These are phyloP conservation scores for Penicillium sp. DNA, from an alignment of 2,329 filamentous ascomycete species.

Conservation along the genomic window DNA sequence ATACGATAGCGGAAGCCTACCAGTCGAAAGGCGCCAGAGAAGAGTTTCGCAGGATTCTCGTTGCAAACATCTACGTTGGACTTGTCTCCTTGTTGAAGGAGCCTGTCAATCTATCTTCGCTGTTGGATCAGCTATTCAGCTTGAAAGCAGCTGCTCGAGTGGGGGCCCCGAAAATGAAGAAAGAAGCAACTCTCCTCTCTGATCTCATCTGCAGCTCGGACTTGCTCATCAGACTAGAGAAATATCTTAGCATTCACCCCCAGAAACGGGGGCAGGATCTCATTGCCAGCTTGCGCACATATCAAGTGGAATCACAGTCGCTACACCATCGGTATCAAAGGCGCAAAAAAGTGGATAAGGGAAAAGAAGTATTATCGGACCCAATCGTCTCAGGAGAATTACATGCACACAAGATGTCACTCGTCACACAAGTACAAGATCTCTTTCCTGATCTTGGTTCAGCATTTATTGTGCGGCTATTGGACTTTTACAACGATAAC, in stretches of 20 bases:
- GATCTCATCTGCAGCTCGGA: slow-evolving; percentile 81
- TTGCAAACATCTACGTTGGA: slow-evolving; percentile 73
- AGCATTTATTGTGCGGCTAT: slow-evolving; percentile 73
- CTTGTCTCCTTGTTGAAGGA: slow-evolving; percentile 68
- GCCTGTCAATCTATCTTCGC: slow-evolving; percentile 67
- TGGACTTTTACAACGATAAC: slow-evolving; percentile 76
- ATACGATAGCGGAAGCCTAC: slow-evolving; percentile 60
- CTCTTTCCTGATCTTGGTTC: slow-evolving; percentile 85
- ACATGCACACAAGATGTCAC: slow-evolving; percentile 78
- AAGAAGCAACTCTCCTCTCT: slow-evolving; percentile 65
- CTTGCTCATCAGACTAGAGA: slow-evolving; percentile 54
- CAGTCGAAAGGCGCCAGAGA: slow-evolving; percentile 56
- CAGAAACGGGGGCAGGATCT: slow-evolving; percentile 46
- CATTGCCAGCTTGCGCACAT: slow-evolving; percentile 39
- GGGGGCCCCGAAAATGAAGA: slow-evolving; percentile 47
- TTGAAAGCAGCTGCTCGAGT: slow-evolving; percentile 70
- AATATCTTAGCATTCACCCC: slow-evolving; percentile 32
- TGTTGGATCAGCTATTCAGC: slow-evolving; percentile 81
- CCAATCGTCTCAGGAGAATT: slow-evolving; percentile 48
- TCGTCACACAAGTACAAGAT: slow-evolving; percentile 88
- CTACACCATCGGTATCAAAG: slow-evolving; percentile 46
- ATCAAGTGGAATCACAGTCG: slow-evolving; percentile 39
- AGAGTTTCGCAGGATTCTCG: slow-evolving; percentile 63
- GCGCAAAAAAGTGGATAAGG: slow-evolving; percentile 40
- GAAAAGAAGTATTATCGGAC: slow-evolving; percentile 38